Evolutionary conservation across 164 flowering plant genomes (phyloP), one percentile per base, ranked within the genome.

Genomic region (Piper betle): DNA sequence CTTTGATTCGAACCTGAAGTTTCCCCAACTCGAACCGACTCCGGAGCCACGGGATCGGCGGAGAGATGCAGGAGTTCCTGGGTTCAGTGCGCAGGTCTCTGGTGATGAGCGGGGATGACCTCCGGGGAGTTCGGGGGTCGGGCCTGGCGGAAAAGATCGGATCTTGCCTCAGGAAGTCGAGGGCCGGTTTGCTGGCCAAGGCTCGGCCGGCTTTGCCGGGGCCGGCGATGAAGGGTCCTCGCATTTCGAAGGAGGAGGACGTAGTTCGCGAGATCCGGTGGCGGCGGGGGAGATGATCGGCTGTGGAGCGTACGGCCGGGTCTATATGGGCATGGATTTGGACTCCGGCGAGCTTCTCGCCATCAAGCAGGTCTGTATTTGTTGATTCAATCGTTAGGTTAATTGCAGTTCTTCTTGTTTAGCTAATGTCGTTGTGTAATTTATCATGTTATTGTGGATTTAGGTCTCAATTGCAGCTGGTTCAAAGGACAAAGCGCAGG

Each of bases 321-420:
- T 91, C 59, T 87, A 94, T 60, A 91, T 91, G 96, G 99, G 99
- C 50, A 91, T 94, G 97, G 86, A 91, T 69, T 86, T 86, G 43
- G 99, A 88, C 75, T 87, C 97, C 6, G 99, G 99, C 15, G 99
- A 94, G 80, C 87, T 94, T 65, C 80, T 94, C 17, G 99, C 97
- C 2, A 88, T 94, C 37, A 94, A 94, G 64, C 96, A 93, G 88
- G 99, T 81, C 19, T 58, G 18, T 10, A 39, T 55, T 39, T 33
- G 40, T 19, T 37, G 43, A 2, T 50, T 25, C 18, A 60, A 37
- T 20, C 8, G 33, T 9, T 55, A 19, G 5, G 58, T 11, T 9
- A 3, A 20, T 39, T 39, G 57, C 25, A 17, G 16, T 46, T 60
- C 25, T 18, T 55, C 1, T 42, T 57, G 55, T 52, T 20, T 38